phyloP scores from a whole-genome alignment of 2,329 filamentous ascomycete species.

The Biscogniauxia marginata region DNA sequence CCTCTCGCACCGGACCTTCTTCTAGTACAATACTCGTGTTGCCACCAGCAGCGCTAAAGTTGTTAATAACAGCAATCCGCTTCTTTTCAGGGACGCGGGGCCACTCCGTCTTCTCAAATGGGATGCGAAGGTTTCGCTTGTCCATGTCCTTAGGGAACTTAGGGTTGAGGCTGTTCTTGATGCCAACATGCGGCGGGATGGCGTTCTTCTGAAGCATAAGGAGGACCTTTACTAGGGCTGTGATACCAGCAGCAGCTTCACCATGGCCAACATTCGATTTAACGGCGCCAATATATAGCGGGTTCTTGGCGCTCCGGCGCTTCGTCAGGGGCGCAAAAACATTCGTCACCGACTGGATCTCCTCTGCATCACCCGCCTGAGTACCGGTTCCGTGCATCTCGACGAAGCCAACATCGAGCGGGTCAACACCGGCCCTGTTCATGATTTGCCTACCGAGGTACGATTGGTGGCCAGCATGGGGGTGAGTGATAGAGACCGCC shows the following conservation, averaged over 20 bases:
- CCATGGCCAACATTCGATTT: constrained; percentile 6
- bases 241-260: constrained; percentile 2
- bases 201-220: background rate
- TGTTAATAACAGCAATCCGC: constrained; percentile 41
- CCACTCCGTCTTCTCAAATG: background rate
- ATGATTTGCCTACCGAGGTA: constrained; percentile 22
- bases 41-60: constrained; percentile 56
- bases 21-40: constrained; percentile 54
- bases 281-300: constrained; percentile 3
- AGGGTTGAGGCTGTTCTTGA: background rate
- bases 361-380: constrained; percentile 66
- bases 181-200: constrained; percentile 1
- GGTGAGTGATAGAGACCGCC: constrained; percentile 57
- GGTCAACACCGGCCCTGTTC: constrained; percentile 5
- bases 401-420: constrained; percentile 55
- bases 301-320: background rate
- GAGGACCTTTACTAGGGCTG: constrained; percentile 2
- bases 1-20: constrained; percentile 37
- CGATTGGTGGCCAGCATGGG: constrained; percentile 31
- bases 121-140: background rate
- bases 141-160: background rate
- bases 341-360: constrained; percentile 60
- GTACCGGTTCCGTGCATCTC: constrained; percentile 72
- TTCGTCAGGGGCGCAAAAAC: too few relatives aligned
- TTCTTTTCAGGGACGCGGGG: constrained; percentile 1